These are phyloP conservation scores for Glomus cerebriforme DNA, from an alignment of 192 early-diverging fungal genomes.

Conservation along the genomic window DNA sequence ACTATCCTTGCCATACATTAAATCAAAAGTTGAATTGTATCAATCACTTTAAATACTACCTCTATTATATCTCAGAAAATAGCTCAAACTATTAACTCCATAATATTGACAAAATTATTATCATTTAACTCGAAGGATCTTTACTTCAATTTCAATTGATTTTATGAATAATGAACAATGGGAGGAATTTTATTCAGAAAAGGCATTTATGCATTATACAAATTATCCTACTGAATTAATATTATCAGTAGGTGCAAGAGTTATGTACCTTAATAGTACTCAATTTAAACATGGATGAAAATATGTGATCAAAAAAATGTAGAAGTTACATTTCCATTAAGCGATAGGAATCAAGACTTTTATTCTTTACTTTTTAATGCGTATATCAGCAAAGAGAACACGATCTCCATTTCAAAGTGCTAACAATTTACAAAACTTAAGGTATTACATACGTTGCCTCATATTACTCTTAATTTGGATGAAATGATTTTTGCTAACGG, in stretches of 20 bases:
- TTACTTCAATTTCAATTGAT: neutral
- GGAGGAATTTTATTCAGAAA: neutral
- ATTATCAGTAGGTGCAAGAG: neutral
- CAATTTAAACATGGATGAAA: neutral
- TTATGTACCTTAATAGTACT: slow-evolving; percentile 5
- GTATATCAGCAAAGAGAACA: neutral
- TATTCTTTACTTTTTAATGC: neutral
- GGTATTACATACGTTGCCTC: slow-evolving; percentile 8
- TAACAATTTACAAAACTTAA: slow-evolving; percentile 30
- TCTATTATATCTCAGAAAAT: neutral
- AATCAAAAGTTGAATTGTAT: neutral
- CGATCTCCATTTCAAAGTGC: slow-evolving; percentile 22
- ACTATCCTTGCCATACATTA: neutral
- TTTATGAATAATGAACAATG: neutral
- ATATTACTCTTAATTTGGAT: neutral
- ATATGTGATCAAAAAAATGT: neutral
- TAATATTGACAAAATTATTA: neutral
- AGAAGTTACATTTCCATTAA: neutral
- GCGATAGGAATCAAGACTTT: neutral
- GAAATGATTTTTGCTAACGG: neutral
- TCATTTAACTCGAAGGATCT: neutral
- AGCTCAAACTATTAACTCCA: neutral
- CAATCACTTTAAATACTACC: neutral
- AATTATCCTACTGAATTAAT: neutral
- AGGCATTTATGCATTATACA: neutral